Percentiles rank a stretch among this genome's conserved stretches.
phyloP scores from a whole-genome alignment of 345 rosid genomes.

The Viola odorata region DNA sequence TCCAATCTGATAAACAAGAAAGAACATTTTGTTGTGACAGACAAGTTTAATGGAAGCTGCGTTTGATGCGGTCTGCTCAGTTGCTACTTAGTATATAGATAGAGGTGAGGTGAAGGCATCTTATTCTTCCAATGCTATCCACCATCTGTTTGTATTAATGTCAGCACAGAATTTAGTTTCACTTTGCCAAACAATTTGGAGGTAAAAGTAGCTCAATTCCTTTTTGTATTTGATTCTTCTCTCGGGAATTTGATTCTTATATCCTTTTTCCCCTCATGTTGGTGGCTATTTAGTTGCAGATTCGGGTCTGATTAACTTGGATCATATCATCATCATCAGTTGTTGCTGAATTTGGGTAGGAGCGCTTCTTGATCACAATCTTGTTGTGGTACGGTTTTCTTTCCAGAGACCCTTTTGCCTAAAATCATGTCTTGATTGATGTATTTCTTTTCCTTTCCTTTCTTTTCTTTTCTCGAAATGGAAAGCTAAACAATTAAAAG shows the following conservation, averaged over 20 bases:
- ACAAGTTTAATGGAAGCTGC: constrained; percentile 13
- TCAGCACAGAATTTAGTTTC: not conserved
- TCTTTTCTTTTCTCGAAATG: not conserved
- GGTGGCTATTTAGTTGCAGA: constrained; percentile 19
- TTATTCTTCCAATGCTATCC: constrained; percentile 10
- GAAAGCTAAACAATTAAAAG: too few relatives aligned
- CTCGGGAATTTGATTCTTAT: constrained; percentile 42
- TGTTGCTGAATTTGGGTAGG: constrained; percentile 6
- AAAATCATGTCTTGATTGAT: not conserved
- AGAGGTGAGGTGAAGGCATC: constrained; percentile 9
- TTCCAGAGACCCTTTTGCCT: not conserved
- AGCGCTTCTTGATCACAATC: not conserved
- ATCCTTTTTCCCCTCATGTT: not conserved
- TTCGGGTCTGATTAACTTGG: constrained; percentile 16
- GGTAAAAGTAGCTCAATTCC: too few relatives aligned
- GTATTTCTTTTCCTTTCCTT: not conserved
- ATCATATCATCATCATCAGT: not conserved
- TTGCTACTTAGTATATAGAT: not conserved
- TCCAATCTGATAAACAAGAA: not conserved
- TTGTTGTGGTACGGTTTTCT: constrained; percentile 4
- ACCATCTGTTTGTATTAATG: constrained; percentile 1
- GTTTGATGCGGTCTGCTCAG: constrained; percentile 13
- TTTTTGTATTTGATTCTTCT: not conserved
- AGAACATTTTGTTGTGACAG: not conserved
- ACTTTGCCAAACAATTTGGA: constrained; percentile 1